Evolutionary conservation across 1,139 yeast genomes (phyloP), one percentile per base, ranked within the genome.

Genomic region (Taphrina wiesneri): DNA sequence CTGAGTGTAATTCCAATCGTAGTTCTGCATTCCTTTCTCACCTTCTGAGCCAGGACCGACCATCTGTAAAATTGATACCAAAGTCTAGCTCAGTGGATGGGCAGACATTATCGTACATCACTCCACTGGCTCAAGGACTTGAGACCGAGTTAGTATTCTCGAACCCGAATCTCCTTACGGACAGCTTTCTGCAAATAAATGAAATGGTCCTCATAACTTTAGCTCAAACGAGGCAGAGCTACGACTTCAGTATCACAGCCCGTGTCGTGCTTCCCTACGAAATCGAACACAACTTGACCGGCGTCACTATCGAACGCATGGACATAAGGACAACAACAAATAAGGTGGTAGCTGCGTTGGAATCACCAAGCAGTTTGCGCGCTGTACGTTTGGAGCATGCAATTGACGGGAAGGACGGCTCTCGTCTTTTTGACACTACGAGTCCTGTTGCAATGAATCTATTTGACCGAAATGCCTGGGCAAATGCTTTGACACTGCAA

Each of bases 121-220:
- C 36, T n/a, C 36, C 54, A 26, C 39, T 49, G n/a, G 54, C 54
- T 6, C 54, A 49, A 28, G 54, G 23, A 49, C 36, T 49, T 5
- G 36, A 25, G 21, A 15, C 13, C 17, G 36, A 28, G 11, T 4
- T 49, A 7, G 34, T 30, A 13, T 49, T 49, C 17, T 25, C 34
- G 1, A 49, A 49, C n/a, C 54, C 54, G 17, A 13, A 15, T 7
- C 13, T 23, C 11, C 36, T 15, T 4, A 30, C 54, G 3, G 54
- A 25, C 19, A 49, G 36, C 13, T 49, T n/a, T 30, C 26, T 49
- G 11, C 54, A 30, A 28, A 15, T 49, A 15, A 28, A 26, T 17
- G 54, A 49, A 28, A 28, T 49, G 34, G 36, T 49, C 5, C 36
- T 49, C 3, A 23, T 49, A 11, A 26, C 36, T 17, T 23, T 49